A percentile compares a stretch with the other conserved stretches of the same genome.
These are phyloP conservation scores for Sporothrix mexicana DNA, from an alignment of 2,329 filamentous ascomycete genomes.

Conservation along the genomic window DNA sequence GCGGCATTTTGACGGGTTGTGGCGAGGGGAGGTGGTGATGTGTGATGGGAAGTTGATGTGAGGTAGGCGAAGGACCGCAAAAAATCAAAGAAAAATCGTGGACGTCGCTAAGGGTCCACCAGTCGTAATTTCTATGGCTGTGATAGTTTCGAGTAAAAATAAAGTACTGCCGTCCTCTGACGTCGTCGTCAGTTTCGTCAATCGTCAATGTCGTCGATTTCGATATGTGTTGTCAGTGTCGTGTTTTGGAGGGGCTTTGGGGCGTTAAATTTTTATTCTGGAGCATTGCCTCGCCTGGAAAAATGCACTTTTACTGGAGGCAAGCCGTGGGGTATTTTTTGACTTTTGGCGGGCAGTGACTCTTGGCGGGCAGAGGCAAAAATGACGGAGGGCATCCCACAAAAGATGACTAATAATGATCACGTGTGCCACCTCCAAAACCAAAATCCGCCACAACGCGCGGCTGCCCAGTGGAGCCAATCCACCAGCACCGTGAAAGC, in stretches of 20 bases:
- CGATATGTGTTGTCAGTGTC: slow-evolving; percentile 21
- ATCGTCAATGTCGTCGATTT: background rate
- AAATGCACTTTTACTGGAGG: slow-evolving; percentile 20
- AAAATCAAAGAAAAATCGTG: background rate
- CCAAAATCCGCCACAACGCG: background rate
- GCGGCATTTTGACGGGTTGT: slow-evolving; percentile 67
- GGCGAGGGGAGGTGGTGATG: background rate
- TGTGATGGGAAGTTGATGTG: background rate
- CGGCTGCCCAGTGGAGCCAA: background rate
- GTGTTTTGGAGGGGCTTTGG: background rate
- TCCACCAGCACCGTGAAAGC: slow-evolving; percentile 27
- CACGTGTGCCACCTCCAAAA: slow-evolving; percentile 17
- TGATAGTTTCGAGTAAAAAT: background rate
- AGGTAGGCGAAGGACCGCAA: background rate
- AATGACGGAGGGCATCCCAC: slow-evolving; percentile 31
- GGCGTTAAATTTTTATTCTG: slow-evolving; percentile 29
- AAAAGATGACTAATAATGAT: slow-evolving; percentile 22
- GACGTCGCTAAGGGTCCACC: background rate
- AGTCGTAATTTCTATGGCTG: background rate
- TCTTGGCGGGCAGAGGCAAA: slow-evolving; percentile 29
- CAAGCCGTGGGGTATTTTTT: slow-evolving; percentile 31
- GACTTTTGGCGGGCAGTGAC: slow-evolving; percentile 14
- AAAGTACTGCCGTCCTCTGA: background rate
- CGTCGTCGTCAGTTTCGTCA: background rate
- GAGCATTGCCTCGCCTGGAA: slow-evolving; percentile 18